Evolutionary conservation across 2,329 filamentous ascomycete species (phyloP), one percentile per base, ranked within the genome.

Genomic region (Trichophyton rubrum): DNA sequence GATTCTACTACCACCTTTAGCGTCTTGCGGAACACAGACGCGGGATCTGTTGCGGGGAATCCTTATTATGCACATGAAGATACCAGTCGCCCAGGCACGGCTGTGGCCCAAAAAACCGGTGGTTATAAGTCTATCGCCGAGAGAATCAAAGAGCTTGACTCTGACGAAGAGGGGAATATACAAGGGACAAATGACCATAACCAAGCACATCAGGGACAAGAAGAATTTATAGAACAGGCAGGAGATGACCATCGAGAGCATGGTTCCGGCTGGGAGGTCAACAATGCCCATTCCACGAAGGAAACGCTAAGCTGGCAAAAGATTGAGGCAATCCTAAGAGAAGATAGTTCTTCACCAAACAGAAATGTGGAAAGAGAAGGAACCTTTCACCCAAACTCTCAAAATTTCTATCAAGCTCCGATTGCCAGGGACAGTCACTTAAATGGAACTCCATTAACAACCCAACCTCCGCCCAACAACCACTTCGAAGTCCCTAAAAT

Each of bases 1-100:
- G 74, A 76, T 63, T 75, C 74, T 2, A 76, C 74, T 5, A 70
- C 75, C 65, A 70, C 69, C 20, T 72, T 70, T 22, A 75, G 76
- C 67, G 62, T 77, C 60, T 63, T 73, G 59, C 70, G 68, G 33
- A 66, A 64, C 59, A 62, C 62, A 33, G 64, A 60, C 58, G 63
- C 11, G 2, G 45, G 27, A 40, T 40, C 30, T 51, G 62, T 65
- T 43, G 61, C 60, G 22, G 53, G 13, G n/a, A 40, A 40, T 7
- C 55, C 13, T n/a, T 40, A 40, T 20, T 7, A 22, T n/a, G n/a
- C 49, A n/a, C 55, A 33, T 24, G 33, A 22, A 40, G 33, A 38
- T 27, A 57, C 55, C 55, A 57, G 24, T 9, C 24, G 13, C n/a
- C 49, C 27, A 11, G 49, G 27, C 22, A 22, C 49, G 33, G 24